A percentile compares a stretch with the other conserved stretches of the same genome.
These are phyloP conservation scores for Oxyria digyna DNA, from an alignment of 148 eudicot genomes.

Conservation along the genomic window DNA sequence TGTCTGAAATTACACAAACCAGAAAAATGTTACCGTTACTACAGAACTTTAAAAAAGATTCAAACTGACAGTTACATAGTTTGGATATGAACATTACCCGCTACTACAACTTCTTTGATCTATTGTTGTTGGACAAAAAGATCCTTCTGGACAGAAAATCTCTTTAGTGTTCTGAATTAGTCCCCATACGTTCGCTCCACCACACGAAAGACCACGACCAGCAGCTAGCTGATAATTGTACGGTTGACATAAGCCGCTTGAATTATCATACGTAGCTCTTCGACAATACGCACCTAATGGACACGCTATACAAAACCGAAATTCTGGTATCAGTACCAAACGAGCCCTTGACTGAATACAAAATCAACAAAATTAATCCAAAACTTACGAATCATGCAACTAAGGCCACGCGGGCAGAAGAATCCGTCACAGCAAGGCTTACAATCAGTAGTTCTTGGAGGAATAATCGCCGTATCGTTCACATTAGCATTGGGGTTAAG, in stretches of 20 bases:
- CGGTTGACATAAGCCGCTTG: conserved; percentile 79
- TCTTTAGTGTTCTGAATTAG: conserved; percentile 18
- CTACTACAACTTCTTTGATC: conserved; percentile 38
- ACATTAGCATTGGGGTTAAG: conserved; percentile 4
- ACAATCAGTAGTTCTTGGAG: conserved; percentile 23
- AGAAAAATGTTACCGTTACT: conserved; percentile 1
- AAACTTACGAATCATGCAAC: conserved; percentile 44
- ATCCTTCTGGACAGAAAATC: conserved; percentile 80
- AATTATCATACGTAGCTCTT: conserved; percentile 32
- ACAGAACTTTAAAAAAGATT: neutral
- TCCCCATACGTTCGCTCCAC: conserved; percentile 89
- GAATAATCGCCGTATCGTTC: conserved; percentile 7
- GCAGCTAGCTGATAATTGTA: conserved; percentile 62
- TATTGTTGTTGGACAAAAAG: conserved; percentile 63
- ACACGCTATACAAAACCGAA: conserved; percentile 41
- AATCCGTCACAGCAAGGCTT: conserved; percentile 32
- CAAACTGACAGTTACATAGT: neutral
- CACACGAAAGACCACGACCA: conserved; percentile 65
- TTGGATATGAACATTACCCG: conserved; percentile 42
- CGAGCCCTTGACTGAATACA: too few species aligned
- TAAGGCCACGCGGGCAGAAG: conserved; percentile 40
- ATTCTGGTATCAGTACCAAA: too few species aligned
- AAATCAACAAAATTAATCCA: too few species aligned
- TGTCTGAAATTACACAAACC: conserved; percentile 33
- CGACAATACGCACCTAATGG: conserved; percentile 94